These are phyloP conservation scores for Botryotinia calthae DNA, from an alignment of 2,329 filamentous ascomycete species.

Conservation along the genomic window DNA sequence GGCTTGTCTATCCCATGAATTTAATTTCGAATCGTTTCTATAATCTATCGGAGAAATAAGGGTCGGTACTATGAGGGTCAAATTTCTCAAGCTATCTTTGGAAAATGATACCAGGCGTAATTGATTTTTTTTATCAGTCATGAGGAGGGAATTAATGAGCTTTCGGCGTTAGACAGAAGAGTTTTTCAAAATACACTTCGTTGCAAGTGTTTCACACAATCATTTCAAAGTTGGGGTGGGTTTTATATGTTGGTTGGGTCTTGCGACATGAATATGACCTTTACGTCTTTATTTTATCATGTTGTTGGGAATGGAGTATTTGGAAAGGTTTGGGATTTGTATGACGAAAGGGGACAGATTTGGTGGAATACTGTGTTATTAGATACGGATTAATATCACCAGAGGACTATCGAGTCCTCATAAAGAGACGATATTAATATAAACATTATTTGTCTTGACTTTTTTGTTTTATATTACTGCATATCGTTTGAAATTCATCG, in stretches of 20 bases:
- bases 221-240: constrained; percentile 6
- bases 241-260: constrained; percentile 3
- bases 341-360: neutral
- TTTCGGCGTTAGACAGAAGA: constrained; percentile 1
- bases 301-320: constrained; percentile 5
- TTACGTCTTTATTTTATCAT: constrained; percentile 13
- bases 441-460: neutral
- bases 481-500: neutral
- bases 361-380: neutral
- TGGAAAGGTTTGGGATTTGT: neutral
- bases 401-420: neutral
- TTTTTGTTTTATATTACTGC: neutral
- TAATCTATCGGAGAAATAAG: constrained; percentile 3
- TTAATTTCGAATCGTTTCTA: neutral
- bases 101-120: constrained; percentile 17
- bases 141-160: neutral
- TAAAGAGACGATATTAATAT: neutral
- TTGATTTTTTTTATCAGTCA: neutral
- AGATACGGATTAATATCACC: constrained; percentile 4
- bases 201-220: constrained; percentile 2
- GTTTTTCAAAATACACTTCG: neutral
- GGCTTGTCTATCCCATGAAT: neutral
- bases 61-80: neutral
- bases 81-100: constrained; percentile 8
- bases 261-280: constrained; percentile 7